These are phyloP conservation scores for Luffa acutangula DNA, from an alignment of 306 rosid species.

Conservation along the genomic window DNA sequence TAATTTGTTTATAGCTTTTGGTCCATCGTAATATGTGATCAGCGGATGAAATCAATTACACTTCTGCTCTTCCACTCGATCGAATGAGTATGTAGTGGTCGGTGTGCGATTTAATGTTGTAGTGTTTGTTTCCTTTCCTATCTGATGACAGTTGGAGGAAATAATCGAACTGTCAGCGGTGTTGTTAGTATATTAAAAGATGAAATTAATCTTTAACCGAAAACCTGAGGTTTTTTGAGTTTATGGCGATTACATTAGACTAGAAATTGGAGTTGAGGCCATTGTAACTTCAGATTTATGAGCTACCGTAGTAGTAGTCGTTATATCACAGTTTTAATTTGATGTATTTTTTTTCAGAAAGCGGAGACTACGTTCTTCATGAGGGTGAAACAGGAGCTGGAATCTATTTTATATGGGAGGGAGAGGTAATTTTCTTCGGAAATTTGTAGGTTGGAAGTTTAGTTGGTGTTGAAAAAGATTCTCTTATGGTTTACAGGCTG, in stretches of 20 bases:
- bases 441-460: not conserved
- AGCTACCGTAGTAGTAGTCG: not conserved
- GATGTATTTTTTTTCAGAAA: constrained; percentile 28
- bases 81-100: not conserved
- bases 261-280: not conserved
- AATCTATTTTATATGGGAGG: constrained; percentile 81
- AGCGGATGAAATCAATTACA: not conserved
- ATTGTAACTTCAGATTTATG: not conserved
- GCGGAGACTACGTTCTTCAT: constrained; percentile 57
- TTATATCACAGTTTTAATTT: not conserved
- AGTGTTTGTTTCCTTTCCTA: not conserved
- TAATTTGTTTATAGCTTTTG: not conserved
- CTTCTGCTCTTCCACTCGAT: not conserved
- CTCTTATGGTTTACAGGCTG: constrained; percentile 52
- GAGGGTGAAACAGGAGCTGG: constrained; percentile 74
- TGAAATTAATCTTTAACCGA: not conserved
- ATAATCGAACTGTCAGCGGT: not conserved
- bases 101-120: not conserved
- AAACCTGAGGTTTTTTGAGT: not conserved
- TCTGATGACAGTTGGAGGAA: not conserved
- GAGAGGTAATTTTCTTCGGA: constrained; percentile 52
- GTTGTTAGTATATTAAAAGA: not conserved
- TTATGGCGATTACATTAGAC: not conserved
- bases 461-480: not conserved
- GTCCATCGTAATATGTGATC: not conserved